These are phyloP conservation scores for Apophysomyces sp. DNA, from an alignment of 371 early-diverging fungal species.

Conservation along the genomic window DNA sequence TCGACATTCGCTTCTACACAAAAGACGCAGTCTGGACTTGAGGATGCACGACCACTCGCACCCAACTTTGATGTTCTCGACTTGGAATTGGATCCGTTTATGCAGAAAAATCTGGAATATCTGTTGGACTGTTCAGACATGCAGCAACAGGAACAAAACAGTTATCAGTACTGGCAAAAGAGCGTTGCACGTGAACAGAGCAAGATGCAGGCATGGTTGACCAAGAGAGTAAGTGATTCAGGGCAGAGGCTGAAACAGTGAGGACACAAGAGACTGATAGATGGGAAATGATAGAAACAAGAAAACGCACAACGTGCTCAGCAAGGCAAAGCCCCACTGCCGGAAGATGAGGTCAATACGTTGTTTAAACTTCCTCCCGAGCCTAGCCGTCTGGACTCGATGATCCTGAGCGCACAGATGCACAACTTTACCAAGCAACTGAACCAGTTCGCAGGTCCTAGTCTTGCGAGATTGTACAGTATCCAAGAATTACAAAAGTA, in stretches of 20 bases:
- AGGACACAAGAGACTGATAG: neutral
- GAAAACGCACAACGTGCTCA: constrained; percentile 81
- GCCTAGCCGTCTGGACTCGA: constrained; percentile 87
- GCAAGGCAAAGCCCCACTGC: constrained; percentile 72
- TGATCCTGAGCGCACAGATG: constrained; percentile 88
- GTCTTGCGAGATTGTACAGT: constrained; percentile 80
- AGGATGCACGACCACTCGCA: constrained; percentile 59
- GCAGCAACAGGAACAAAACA: constrained; percentile 88
- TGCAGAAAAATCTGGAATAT: constrained; percentile 88
- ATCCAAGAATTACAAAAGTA: constrained; percentile 77
- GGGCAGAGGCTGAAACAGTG: too few relatives aligned
- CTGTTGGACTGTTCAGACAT: constrained; percentile 89
- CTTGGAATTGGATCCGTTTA: constrained; percentile 75
- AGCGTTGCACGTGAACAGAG: constrained; percentile 85
- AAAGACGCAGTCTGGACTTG: constrained; percentile 35
- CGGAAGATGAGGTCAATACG: constrained; percentile 77
- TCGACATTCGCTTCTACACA: constrained; percentile 45
- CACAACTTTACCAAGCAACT: constrained; percentile 90
- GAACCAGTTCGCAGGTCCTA: constrained; percentile 88
- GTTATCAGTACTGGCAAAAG: constrained; percentile 93
- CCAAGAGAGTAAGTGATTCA: constrained; percentile 50
- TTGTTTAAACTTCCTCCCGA: constrained; percentile 77
- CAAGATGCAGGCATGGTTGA: constrained; percentile 63
- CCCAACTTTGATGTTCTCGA: constrained; percentile 87
- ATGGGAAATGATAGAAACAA: constrained; percentile 47